These are phyloP conservation scores for Solanum lycopersicoides DNA, from an alignment of 257 asterid genomes.

Conservation along the genomic window DNA sequence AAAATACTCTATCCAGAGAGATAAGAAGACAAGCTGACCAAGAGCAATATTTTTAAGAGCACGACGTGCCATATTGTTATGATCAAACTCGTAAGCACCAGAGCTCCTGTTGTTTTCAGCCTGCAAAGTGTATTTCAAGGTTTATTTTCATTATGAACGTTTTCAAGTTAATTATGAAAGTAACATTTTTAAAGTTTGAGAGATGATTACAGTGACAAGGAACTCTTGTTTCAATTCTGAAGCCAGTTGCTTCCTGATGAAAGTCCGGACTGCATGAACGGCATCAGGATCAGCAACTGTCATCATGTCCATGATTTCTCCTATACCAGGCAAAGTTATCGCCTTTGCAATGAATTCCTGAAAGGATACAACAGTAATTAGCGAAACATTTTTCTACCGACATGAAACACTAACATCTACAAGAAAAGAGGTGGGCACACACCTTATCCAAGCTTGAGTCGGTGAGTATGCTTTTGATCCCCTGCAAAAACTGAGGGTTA, in stretches of 20 bases:
- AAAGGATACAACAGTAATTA: neutral
- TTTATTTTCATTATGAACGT: neutral
- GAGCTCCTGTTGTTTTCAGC: constrained; percentile 50
- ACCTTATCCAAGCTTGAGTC: constrained; percentile 75
- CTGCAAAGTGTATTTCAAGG: constrained; percentile 17
- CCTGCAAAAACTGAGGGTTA: constrained; percentile 56
- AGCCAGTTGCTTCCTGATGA: constrained; percentile 68
- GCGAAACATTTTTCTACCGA: neutral
- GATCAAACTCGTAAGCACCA: constrained; percentile 49
- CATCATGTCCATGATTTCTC: constrained; percentile 87
- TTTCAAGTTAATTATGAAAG: neutral
- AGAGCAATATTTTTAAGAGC: constrained; percentile 69
- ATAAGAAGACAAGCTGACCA: constrained; percentile 19
- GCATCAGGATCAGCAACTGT: constrained; percentile 89
- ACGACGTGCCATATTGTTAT: constrained; percentile 64
- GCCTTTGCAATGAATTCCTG: constrained; percentile 88
- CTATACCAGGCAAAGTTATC: constrained; percentile 64
- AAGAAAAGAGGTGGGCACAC: neutral
- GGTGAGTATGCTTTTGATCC: constrained; percentile 48
- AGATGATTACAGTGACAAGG: constrained; percentile 34
- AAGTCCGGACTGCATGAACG: constrained; percentile 65
- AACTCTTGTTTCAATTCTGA: constrained; percentile 52
- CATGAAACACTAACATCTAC: neutral
- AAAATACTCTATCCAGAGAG: neutral
- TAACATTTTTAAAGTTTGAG: neutral